phyloP scores from a whole-genome alignment of 129 eudicot genomes.

The Deinandra increscens region DNA sequence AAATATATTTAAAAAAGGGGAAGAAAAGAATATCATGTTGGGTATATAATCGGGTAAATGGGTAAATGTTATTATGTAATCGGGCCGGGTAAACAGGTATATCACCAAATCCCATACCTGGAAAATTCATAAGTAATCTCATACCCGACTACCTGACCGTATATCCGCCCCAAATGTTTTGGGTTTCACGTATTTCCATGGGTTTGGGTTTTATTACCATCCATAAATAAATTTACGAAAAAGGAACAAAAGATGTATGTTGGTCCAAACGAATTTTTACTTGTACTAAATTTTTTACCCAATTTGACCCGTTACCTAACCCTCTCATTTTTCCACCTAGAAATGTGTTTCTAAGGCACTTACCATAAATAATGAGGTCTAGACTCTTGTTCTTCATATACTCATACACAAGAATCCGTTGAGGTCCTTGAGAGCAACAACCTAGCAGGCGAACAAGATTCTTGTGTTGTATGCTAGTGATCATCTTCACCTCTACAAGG shows the following conservation, averaged over 20 bases:
- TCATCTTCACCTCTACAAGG: slow-evolving; percentile 59
- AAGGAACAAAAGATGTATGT: neutral
- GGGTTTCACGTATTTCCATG: too few relatives aligned
- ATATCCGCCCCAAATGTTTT: too few relatives aligned
- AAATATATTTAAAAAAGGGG: too few relatives aligned
- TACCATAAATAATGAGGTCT: slow-evolving; percentile 58
- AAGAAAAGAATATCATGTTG: too few relatives aligned
- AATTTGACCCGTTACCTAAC: neutral
- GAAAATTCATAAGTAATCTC: too few relatives aligned
- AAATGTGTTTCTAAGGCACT: neutral
- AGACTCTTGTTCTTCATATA: slow-evolving; percentile 66
- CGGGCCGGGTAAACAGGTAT: too few relatives aligned
- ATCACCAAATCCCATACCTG: too few relatives aligned
- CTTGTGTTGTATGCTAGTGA: slow-evolving; percentile 72
- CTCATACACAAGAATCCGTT: slow-evolving; percentile 63
- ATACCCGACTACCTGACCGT: too few relatives aligned
- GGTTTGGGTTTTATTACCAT: too few relatives aligned
- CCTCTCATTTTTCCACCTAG: neutral
- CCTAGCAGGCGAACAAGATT: slow-evolving; percentile 68
- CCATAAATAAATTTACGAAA: neutral
- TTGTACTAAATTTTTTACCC: neutral
- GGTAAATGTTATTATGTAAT: too few relatives aligned
- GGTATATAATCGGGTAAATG: too few relatives aligned
- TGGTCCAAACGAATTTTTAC: neutral
- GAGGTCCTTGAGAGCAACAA: slow-evolving; percentile 57